Conservation (phyloP, 2,329 filamentous ascomycete genomes). For the Exophiala sideris region DNA sequence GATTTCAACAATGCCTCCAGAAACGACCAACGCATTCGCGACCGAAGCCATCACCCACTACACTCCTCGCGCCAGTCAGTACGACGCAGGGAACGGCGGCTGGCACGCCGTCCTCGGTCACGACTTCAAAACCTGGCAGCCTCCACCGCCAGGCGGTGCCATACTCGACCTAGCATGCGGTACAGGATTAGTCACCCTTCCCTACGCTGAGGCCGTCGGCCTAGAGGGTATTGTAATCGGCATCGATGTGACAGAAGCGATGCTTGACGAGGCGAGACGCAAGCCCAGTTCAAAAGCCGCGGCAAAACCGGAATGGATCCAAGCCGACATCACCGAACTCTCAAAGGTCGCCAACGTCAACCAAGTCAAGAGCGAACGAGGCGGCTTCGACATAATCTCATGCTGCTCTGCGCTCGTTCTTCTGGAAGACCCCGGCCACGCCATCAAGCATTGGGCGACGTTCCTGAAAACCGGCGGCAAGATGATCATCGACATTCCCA, state of each 20-base stretch:
- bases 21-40: constrained; percentile 1
- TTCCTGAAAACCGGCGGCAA: constrained; percentile 13
- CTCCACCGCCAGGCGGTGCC: constrained; percentile 35
- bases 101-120: constrained; percentile 41
- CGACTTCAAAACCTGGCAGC: constrained; percentile 34
- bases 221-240: constrained; percentile 38
- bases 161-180: constrained; percentile 48
- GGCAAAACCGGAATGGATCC: constrained; percentile 6
- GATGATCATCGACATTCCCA: constrained; percentile 22
- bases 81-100: constrained; percentile 34
- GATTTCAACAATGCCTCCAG: background rate
- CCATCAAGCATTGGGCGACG: constrained; percentile 12
- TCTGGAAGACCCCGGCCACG: constrained; percentile 7
- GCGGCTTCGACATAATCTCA: constrained; percentile 16
- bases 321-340: constrained; percentile 8
- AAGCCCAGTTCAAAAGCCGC: background rate
- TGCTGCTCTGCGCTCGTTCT: constrained; percentile 20
- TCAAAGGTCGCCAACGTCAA: constrained; percentile 6
- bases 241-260: constrained; percentile 41
- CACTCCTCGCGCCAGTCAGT: constrained; percentile 34
- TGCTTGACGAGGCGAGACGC: constrained; percentile 37
- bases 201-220: constrained; percentile 39
- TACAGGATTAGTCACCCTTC: constrained; percentile 43
- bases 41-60: constrained; percentile 24
- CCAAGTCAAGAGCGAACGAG: constrained; percentile 1